phyloP scores from a whole-genome alignment of 2,329 filamentous ascomycete genomes.

The Venturiaceae sp. region DNA sequence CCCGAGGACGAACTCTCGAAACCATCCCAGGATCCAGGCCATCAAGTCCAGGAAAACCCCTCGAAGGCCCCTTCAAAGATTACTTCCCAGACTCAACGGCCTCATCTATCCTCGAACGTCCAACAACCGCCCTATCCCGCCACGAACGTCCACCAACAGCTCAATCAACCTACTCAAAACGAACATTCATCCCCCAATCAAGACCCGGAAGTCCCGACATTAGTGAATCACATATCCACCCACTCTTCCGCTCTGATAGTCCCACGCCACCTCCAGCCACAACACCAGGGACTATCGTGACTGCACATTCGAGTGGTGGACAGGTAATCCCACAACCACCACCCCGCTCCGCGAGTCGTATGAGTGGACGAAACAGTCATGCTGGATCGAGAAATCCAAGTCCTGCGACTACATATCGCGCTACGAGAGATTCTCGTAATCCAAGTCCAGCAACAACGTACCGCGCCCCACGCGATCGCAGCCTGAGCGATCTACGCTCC shows the following conservation, averaged over 20 bases:
- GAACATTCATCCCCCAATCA: constrained; percentile 23
- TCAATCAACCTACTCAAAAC: constrained; percentile 36
- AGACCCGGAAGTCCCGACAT: constrained; percentile 26
- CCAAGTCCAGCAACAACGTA: background rate
- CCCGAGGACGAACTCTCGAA: constrained; percentile 48
- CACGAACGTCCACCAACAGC: background rate
- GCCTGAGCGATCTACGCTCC: background rate
- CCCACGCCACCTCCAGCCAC: constrained; percentile 55
- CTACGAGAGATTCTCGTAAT: background rate
- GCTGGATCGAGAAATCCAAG: constrained; percentile 12
- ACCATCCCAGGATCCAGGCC: constrained; percentile 62
- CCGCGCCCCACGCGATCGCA: background rate
- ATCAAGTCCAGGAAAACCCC: constrained; percentile 50
- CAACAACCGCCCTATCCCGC: background rate
- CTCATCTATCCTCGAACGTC: background rate
- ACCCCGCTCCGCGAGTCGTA: constrained; percentile 23
- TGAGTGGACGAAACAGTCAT: constrained; percentile 19
- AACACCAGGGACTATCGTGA: constrained; percentile 61
- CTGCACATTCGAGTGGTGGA: constrained; percentile 59
- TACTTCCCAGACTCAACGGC: background rate
- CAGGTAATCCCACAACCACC: constrained; percentile 42
- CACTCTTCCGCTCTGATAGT: constrained; percentile 65
- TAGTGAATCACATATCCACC: constrained; percentile 64
- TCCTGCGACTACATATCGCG: background rate
- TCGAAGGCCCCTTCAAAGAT: constrained; percentile 40